phyloP scores from a whole-genome alignment of 352 stramenopile species.

The Globisporangium spiculum region DNA sequence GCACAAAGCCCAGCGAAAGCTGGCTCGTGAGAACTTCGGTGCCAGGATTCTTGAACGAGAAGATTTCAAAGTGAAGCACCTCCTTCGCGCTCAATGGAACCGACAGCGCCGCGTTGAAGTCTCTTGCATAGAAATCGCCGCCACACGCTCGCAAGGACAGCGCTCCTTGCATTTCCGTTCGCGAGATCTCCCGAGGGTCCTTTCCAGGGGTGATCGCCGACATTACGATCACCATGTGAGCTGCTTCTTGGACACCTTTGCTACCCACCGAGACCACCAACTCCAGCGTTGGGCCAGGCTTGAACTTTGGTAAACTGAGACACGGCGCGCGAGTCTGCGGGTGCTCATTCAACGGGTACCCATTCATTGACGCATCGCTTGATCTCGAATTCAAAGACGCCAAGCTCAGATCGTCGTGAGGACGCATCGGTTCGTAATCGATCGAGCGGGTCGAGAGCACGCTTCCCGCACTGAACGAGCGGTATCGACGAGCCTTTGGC shows the following conservation, averaged over 20 bases:
- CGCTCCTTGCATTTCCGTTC: slow-evolving; percentile 73
- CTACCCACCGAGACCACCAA: slow-evolving; percentile 74
- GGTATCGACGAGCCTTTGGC: slow-evolving; percentile 25
- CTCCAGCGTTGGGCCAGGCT: slow-evolving; percentile 58
- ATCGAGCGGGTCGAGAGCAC: slow-evolving; percentile 46
- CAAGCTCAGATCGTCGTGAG: slow-evolving; percentile 45
- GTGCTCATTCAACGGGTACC: slow-evolving; percentile 21
- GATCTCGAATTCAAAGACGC: slow-evolving; percentile 32
- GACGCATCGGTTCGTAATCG: slow-evolving; percentile 22
- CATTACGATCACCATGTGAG: slow-evolving; percentile 76
- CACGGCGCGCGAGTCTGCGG: slow-evolving; percentile 44
- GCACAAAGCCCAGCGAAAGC: slow-evolving; percentile 70
- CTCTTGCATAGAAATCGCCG: slow-evolving; percentile 69
- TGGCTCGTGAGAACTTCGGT: slow-evolving; percentile 58
- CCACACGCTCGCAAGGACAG: slow-evolving; percentile 68
- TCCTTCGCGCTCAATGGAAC: slow-evolving; percentile 58
- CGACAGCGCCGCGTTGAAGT: slow-evolving; percentile 74
- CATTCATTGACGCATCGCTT: slow-evolving; percentile 13
- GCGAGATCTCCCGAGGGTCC: slow-evolving; percentile 54
- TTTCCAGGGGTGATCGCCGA: slow-evolving; percentile 51
- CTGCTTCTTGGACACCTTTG: slow-evolving; percentile 59
- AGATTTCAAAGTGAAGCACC: slow-evolving; percentile 83
- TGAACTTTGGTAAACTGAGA: slow-evolving; percentile 67
- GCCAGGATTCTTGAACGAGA: slow-evolving; percentile 50
- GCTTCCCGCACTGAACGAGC: slow-evolving; percentile 67